Base-by-base conservation (phyloP, 306 rosid species). In the Prunus fruticosa region DNA sequence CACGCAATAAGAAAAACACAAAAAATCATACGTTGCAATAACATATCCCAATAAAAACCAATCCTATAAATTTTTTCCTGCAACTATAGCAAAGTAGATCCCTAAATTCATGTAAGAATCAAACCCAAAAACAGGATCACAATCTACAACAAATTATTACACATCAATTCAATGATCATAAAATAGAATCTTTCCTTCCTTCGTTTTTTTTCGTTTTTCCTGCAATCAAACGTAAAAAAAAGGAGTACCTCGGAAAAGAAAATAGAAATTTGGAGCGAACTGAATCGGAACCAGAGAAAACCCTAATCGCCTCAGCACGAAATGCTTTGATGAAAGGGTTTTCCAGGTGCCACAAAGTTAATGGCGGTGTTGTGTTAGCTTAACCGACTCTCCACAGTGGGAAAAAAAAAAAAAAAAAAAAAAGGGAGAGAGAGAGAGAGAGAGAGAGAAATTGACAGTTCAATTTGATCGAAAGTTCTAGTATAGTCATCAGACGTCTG, bases 281-380 rank as follows among this genome's bases (percentile, higher is more conserved):
- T 41, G 51, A 46, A 67, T 8, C 22, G 47, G 47, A 51, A 49
- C 43, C 58, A 16, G 14, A 68, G 57, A 32, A 32, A 53, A 71
- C 75, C 64, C 63, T 71, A 71, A 71, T 71, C 75, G 50, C 30
- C 75, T 52, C 6, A 10, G 63, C 16, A 70, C 28, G 11, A 19
- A 27, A 69, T 27, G 50, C 71, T 43, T 67, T 30, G 71, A 67
- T 43, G 54, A 67, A 45, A 12, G 50, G 63, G 47, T 16, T 30
- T 71, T 11, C 30, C 30, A 65, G 70, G 70, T n/a, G 16, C 61
- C 69, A 14, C 13, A 23, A 18, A 11, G 65, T 25, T 60, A 28
- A 60, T 25, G 16, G 65, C 51, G 38, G 19, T 27, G 32, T 0
- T 13, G 38, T 10, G 19, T 49, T 28, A 16, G 25, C 23, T 69